Evolutionary conservation across 257 asterid species (phyloP), one percentile per base, ranked within the genome.

Genomic region (Penstemon eatonii): DNA sequence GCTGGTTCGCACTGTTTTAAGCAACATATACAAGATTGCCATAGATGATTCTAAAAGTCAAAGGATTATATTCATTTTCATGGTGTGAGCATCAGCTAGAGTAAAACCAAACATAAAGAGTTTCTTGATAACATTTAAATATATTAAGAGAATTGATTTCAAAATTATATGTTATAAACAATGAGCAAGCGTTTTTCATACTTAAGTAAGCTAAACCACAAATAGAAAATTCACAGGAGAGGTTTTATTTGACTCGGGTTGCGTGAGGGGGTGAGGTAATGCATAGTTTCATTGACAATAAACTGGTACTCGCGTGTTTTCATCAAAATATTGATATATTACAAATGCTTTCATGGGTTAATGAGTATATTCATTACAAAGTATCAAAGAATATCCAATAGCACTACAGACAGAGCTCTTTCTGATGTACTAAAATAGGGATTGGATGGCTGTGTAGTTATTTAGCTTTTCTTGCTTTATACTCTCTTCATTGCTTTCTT

Each of bases 301-400:
- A 64, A 46, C 12, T 54, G 63, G 5, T 39, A 38, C 63, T 45
- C 51, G 33, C 4, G 36, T 18, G 8, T 18, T 40, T 47, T 65
- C 38, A 43, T 38, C 38, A 56, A 47, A 25, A 9, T 68, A 52
- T 39, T 65, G 66, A 49, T 43, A 56, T 60, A 43, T 60, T 52
- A 50, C 42, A 38, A 9, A 10, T 38, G 62, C n/a, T 7, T 38
- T 50, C 19, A 57, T 19, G 44, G 50, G 43, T 38, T 50, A 18
- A 57, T 19, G 44, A 43, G 43, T 57, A 37, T n/a, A 45, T 60
- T 60, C 67, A 67, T 40, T 60, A 72, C 60, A 41, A 45, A 11
- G 46, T 60, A 47, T 54, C 38, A 44, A 49, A 63, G 52, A 61
- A n/a, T 60, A 40, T 63, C 47, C 53, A 45, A 39, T 62, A 50